Conservation (phyloP, 495 filamentous ascomycete species). For the Aspergillus bertholletiae region DNA sequence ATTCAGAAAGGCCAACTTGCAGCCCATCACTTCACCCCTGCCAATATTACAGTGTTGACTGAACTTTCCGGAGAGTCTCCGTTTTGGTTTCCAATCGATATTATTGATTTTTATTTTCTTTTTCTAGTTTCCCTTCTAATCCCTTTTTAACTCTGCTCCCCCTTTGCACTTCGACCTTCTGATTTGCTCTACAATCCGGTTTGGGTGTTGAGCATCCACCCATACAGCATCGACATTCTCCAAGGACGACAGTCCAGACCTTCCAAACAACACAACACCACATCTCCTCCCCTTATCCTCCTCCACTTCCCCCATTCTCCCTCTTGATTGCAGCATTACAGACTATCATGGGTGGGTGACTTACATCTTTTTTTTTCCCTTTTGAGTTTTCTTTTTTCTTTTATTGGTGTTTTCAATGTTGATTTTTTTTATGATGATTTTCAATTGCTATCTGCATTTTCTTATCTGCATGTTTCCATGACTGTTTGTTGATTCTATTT, state of each 20-base stretch:
- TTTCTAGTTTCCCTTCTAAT: neutral
- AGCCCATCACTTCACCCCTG: neutral
- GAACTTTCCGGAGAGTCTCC: neutral
- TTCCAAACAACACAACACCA: neutral
- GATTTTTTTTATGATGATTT: no score
- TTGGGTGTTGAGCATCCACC: neutral
- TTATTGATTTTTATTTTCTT: neutral
- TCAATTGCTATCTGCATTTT: no score
- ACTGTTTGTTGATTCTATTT: constrained; percentile 2
- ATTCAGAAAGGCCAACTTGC: neutral
- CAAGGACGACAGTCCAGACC: neutral
- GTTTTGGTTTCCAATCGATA: neutral
- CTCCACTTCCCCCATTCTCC: neutral
- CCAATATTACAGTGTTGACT: neutral
- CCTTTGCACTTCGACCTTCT: constrained; percentile 13
- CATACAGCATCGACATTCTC: neutral
- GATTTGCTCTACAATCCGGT: neutral
- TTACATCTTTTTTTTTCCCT: constrained; percentile 3
- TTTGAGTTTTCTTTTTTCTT: constrained; percentile 11
- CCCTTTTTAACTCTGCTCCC: constrained; percentile 13
- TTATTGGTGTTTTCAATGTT: no score
- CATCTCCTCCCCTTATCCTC: neutral
- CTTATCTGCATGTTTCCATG: no score
- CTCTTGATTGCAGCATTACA: neutral
- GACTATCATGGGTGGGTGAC: constrained; percentile 29